Evolutionary conservation across 2,329 filamentous ascomycete genomes (phyloP), one percentile per base, ranked within the genome.

Genomic region (Aspergillaceae sp.): DNA sequence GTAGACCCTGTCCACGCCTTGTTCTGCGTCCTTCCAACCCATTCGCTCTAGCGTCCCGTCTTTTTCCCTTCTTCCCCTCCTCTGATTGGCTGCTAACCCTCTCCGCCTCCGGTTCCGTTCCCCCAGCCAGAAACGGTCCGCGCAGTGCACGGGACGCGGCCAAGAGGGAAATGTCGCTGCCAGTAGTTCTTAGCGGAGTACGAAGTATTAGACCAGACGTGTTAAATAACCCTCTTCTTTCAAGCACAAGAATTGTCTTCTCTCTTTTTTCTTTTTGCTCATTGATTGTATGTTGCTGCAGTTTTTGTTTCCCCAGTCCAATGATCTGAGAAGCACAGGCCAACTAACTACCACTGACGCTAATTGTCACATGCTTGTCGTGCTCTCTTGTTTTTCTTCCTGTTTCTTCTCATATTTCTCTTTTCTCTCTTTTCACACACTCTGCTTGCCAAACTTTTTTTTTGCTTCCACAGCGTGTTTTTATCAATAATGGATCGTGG

Each of bases 401-500:
- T 8, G 19, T 19, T 26, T 37, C 35, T 37, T 37, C 11, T 37
- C 8, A 4, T 38, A 26, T 38, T 8, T 26, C 36, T 38, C 26
- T 26, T 19, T 38, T 42, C 41, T 42, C 49, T 52, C 29, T 33
- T 30, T 44, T 49, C 49, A 56, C 52, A 57, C 53, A 57, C 56
- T 52, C 48, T 49, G 2, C 30, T 33, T 30, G 7, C 33, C 42
- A 40, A 29, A 19, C 30, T 43, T 7, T 26, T 10, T 33, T 40
- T 29, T 45, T 44, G 29, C 32, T 28, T 30, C 32, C 41, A 43
- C 29, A 32, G 41, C 47, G 19, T 19, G 35, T 35, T 43, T 47
- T 9, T 38, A 28, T 27, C 51, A 47, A 60, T 49, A 45, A 69
- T 69, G 67, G 63, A 67, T 56, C 59, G 60, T 51, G 61, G 59